Evolutionary conservation across 148 eudicot species (phyloP), one percentile per base, ranked within the genome.

Genomic region (Cornus kousa): DNA sequence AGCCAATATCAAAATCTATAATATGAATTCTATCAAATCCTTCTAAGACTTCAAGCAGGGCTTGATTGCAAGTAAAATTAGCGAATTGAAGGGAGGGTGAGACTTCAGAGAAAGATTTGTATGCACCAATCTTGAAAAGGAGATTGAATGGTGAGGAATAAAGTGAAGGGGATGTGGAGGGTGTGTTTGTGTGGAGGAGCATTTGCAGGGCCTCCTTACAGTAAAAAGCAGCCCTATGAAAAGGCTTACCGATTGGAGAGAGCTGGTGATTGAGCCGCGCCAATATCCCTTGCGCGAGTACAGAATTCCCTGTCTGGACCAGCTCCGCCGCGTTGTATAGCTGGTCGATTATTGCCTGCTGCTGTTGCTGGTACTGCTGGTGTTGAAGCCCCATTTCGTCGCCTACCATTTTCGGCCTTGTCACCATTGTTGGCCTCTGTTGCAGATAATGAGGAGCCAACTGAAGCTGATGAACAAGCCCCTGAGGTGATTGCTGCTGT

Each of bases 241-340:
- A 89, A 75, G 99, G 99, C 88, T 91, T 95, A 71, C 91, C 89
- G n/a, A 83, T 86, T 10, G 92, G 86, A 68, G 94, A 88, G 86
- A 89, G 92, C 90, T 88, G 98, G 88, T 96, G 99, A 96, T 96
- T 96, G 99, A 96, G 99, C 99, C 99, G 99, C 99, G 99, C 99
- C 99, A 96, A 96, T 96, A 96, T 96, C 99, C 88, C 97, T 87
- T 96, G 99, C 95, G 95, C 95, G 92, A 88, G 98, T 84, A 83
- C 82, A 28, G 86, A 85, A 74, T 92, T 94, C 82, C 98, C 98
- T 11, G 91, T 79, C 77, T 88, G 90, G 72, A 92, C 86, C 80
- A 88, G 82, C 79, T 96, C 98, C 13, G 97, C 95, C 43, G 93
- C 97, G 86, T 96, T 91, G 68, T 24, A 88, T 35, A 96, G 90